phyloP scores from a whole-genome alignment of 1,284 basidiomycete species.

The Leccinum variabile region DNA sequence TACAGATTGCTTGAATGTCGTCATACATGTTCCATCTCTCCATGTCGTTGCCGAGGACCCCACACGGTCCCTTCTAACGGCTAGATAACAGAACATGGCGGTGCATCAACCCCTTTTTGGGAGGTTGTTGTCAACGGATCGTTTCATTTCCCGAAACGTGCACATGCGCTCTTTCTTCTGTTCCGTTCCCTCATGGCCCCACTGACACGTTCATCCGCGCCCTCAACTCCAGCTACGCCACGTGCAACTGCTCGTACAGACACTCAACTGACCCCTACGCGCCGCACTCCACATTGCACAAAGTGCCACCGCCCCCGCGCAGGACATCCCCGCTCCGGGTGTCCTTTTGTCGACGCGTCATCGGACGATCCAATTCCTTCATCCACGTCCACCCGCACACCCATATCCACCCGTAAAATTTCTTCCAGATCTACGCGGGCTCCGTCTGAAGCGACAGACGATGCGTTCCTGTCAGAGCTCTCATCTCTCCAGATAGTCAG shows the following conservation, averaged over 20 bases:
- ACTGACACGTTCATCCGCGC: conserved; percentile 31
- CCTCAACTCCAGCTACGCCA: conserved; percentile 29
- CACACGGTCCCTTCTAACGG: not conserved
- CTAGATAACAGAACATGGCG: not conserved
- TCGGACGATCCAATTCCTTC: conserved; percentile 21
- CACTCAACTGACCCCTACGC: conserved; percentile 24
- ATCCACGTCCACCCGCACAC: conserved; percentile 23
- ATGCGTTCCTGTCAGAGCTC: conserved; percentile 25
- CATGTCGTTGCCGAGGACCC: not conserved
- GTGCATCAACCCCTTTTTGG: not conserved
- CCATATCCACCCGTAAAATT: conserved; percentile 14
- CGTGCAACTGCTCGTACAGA: conserved; percentile 12
- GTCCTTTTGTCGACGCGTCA: conserved; percentile 39
- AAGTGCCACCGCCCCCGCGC: conserved; percentile 52
- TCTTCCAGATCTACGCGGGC: not conserved
- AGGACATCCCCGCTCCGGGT: conserved; percentile 60
- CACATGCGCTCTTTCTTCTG: not conserved
- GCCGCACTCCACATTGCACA: conserved; percentile 50
- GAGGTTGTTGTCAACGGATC: not conserved
- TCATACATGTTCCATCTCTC: conserved; percentile 1
- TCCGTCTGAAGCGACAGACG: conserved; percentile 11
- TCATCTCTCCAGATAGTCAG: conserved; percentile 36
- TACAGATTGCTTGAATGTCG: not conserved
- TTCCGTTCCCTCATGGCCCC: conserved; percentile 22
- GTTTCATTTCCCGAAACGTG: not conserved